phyloP scores from a whole-genome alignment of 75 land plant species.

The Pinus tabuliformis region DNA sequence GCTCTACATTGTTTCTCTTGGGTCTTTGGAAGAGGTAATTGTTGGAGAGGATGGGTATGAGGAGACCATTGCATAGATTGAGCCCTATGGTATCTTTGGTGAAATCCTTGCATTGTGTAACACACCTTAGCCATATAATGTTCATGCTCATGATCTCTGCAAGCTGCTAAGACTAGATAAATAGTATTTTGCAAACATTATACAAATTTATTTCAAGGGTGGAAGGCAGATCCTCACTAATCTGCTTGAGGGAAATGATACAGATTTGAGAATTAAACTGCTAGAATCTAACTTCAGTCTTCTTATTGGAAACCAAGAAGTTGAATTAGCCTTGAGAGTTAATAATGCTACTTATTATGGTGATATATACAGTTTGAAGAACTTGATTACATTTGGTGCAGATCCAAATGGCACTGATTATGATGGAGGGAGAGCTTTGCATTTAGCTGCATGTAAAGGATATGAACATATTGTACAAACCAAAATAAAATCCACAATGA shows the following conservation, averaged over 20 bases:
- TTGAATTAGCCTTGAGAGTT: slow-evolving; percentile 63
- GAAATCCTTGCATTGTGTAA: slow-evolving; percentile 74
- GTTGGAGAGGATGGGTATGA: slow-evolving; percentile 59
- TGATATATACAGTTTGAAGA: slow-evolving; percentile 51
- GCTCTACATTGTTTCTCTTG: slow-evolving; percentile 72
- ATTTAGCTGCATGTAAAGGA: slow-evolving; percentile 78
- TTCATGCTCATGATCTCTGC: slow-evolving; percentile 63
- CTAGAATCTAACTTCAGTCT: slow-evolving; percentile 60
- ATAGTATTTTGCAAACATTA: slow-evolving; percentile 47
- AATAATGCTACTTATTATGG: slow-evolving; percentile 80
- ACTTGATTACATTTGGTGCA: slow-evolving; percentile 63
- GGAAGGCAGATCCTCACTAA: slow-evolving; percentile 56
- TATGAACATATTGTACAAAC: slow-evolving; percentile 63
- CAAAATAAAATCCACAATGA: no score
- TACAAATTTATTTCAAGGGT: slow-evolving; percentile 60
- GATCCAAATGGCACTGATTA: slow-evolving; percentile 72
- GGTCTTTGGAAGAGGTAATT: slow-evolving; percentile 61
- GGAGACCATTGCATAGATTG: slow-evolving; percentile 32
- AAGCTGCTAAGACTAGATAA: slow-evolving; percentile 70
- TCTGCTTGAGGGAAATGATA: slow-evolving; percentile 54
- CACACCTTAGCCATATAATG: slow-evolving; percentile 80
- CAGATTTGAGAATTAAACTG: slow-evolving; percentile 34
- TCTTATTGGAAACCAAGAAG: slow-evolving; percentile 63
- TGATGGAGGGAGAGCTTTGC: slow-evolving; percentile 83
- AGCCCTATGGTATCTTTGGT: slow-evolving; percentile 52